Base-by-base conservation (phyloP, 306 rosid species). In the Dicorynia guianensis region DNA sequence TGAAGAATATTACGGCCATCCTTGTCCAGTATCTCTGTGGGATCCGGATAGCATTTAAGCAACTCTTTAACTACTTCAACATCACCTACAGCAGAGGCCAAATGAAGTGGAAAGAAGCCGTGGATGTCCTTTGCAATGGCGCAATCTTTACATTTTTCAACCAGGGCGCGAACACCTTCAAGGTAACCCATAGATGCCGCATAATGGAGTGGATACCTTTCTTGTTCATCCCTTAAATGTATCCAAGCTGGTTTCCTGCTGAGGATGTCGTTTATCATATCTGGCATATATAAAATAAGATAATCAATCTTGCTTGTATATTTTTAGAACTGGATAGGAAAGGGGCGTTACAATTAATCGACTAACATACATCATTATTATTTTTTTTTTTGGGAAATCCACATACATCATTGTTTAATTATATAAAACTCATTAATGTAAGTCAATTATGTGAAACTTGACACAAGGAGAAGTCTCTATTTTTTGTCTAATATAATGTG, bases 111-210 rank as follows among this genome's bases (percentile, higher is more conserved):
- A 0, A 69, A 82, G 20, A 15, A 57, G 3, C 77, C 85, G 4
- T 44, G 0, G 1, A 12, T 5, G 66, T 86, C 77, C 0, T n/a
- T 56, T 35, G 10, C 12, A 63, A 63, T 64, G n/a, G 17, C 42
- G 14, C 64, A 69, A 0, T 49, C 39, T 2, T 12, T 5, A 33
- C 76, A 74, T 15, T 5, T 47, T 0, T 1, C 38, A 20, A 75
- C 17, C 7, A 86, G 25, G 7, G 14, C 0, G 0, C 13, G 8
- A 43, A 87, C 76, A 43, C 86, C 84, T 38, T 81, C 64, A 0
- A 4, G 14, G 55, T 13, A 87, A 48, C 88, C 83, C 12, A 8
- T 46, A 0, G 20, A 55, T 47, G 70, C 81, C 5, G 84, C 88
- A 6, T 2, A 13, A 69, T 61, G 82, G 8, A 87, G 80, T 1